Base-by-base conservation (phyloP, 75 land plant genomes). In the Pinus albicaulis region DNA sequence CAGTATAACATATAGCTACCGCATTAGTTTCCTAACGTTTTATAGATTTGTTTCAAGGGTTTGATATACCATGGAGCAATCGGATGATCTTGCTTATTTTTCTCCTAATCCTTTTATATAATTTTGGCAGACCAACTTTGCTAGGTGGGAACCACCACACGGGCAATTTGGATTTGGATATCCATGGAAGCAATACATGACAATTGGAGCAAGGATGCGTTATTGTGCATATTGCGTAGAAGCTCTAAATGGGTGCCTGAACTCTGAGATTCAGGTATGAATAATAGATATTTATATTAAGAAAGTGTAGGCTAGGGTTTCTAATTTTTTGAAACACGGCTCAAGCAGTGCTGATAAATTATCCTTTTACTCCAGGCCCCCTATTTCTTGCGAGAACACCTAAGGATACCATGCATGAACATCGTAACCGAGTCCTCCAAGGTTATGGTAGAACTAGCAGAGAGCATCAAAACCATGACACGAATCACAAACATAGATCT, bases 201-300 rank as follows among this genome's bases (percentile, higher is more conserved):
- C 92, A 66, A 72, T 97, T 38, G 95, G 93, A 11, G 87, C 89
- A 59, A 57, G 84, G 56, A 76, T 89, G 61, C 87, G 98, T 3
- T 78, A 82, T 55, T 87, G 90, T 86, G 92, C 95, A 59, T 97
- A 86, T 61, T 89, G 85, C 70, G 82, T 93, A 17, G 95, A 91
- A 66, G 89, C 93, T 53, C 85, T 97, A 57, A 89, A 84, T 75
- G 85, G 82, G 3, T 90, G 89, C 78, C 71, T 91, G 44, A 78
- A 79, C 53, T 94, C 97, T 55, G 92, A 89, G 15, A 81, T 79
- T 59, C 85, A 93, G 53, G 53, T 48, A 48, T 48, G 12, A 1
- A 10, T 48, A 10, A 48, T 8, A 0, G 12, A 10, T 10, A 11
- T 48, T 10, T 48, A 10, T 1, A 48, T 48, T 48, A 48, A 48